Base-by-base conservation (phyloP, 1,139 yeast genomes). In the Geotrichum citri-aurantii region DNA sequence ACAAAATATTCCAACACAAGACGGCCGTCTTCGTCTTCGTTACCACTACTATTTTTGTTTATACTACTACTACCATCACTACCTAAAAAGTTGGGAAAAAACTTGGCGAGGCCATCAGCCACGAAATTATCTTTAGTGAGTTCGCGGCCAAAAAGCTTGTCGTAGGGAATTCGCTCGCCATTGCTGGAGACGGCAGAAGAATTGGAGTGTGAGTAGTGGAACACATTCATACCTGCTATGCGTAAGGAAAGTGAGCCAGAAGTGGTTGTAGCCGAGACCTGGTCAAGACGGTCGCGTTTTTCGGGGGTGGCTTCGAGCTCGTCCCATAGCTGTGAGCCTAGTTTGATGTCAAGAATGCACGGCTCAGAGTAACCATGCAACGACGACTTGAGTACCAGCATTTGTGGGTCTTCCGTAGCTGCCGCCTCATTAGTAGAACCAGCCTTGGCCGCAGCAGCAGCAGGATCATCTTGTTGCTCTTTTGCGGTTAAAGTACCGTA, bases 221-320 rank as follows among this genome's bases (percentile, higher is more conserved):
- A 78, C 1, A 86, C 72, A 65, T 85, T 86, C 95, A 93, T 88
- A 0, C 99, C 99, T 65, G 98, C 92, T 1, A 93, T 81, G 60
- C 99, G 76, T 64, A 86, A 83, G 23, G 83, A 79, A 21, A 88
- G 75, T 1, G 85, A 74, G 0, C 97, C 96, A 56, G 95, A 86
- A 1, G 98, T 93, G 1, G 98, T 92, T 0, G 76, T 63, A 1
- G 73, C 69, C 50, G 95, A 80, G 0, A 93, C 97, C 48, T 77
- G 71, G 40, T 74, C 75, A 66, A 93, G 73, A 49, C 98, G 70
- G 50, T 73, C 74, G 19, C 74, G 77, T 68, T 93, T 93, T 40
- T 84, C 96, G 0, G 67, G 71, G 0, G 89, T 82, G 4, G 75
- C 72, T 3, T 77, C 78, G 7, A 37, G 44, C 26, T 74, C 77